Base-by-base conservation (phyloP, 192 early-diverging fungal species). In the Backusella circina region DNA sequence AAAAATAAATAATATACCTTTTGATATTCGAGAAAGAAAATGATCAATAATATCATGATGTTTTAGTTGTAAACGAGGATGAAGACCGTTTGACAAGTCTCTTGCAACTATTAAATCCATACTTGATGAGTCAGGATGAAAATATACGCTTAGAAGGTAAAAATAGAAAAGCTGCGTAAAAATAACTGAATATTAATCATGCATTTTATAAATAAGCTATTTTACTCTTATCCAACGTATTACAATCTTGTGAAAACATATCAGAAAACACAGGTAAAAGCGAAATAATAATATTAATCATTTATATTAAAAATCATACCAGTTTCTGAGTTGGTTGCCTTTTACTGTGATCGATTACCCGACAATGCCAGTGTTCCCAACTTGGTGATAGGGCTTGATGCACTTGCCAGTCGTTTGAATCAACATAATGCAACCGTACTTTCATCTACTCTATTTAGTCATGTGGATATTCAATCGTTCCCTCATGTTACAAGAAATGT, bases 381-480 rank as follows among this genome's bases (percentile, higher is more conserved):
- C 54, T 76, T 90, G 5, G 61, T 95, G 12, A 79, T 88, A 50
- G 92, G 93, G 0, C 75, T 92, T 16, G 67, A 78, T 16, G 87
- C 90, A 28, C 81, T 95, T 3, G 76, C 86, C 28, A 47, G 26
- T 64, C 82, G 85, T 39, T 90, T 91, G 72, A 78, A 90, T 32
- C 80, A 87, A 15, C 78, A 81, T 16, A 86, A 88, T 73, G 84
- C 89, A n/a, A 65, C 77, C 71, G 80, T 78, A 50, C 82, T 84
- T 77, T 66, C 87, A 77, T 84, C 86, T 16, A 47, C 16, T 0
- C 15, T 99, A 32, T 94, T 98, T 74, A 86, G 87, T 12, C 89
- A 95, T 41, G 84, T 99, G 12, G 91, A 94, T 33, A 91, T 98
- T 21, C 98, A 99, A 73, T 92, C 87, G 61, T 98, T 91, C 82